Conservation (phyloP, 306 rosid species). For the Lithocarpus polystachyus region DNA sequence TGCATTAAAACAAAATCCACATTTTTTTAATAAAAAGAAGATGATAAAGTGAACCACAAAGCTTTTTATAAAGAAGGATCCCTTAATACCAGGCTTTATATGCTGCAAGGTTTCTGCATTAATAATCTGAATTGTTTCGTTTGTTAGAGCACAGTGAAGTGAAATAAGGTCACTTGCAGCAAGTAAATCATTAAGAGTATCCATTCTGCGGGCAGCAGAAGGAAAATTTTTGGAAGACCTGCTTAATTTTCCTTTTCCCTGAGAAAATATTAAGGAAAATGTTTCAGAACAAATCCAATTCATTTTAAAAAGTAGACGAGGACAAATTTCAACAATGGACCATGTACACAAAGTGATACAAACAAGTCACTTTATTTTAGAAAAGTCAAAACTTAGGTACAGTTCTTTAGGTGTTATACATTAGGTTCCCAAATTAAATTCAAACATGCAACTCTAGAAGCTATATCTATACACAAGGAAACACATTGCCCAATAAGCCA, state of each 20-base stretch:
- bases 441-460: too few species aligned
- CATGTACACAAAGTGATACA: not conserved
- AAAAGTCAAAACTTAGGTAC: not conserved
- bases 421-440: too few species aligned
- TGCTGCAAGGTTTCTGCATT: conserved; percentile 93
- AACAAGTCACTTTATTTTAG: not conserved
- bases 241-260: conserved; percentile 59
- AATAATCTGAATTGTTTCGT: conserved; percentile 86
- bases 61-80: conserved; percentile 3
- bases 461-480: too few species aligned
- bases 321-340: not conserved
- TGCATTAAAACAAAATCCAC: conserved; percentile 16
- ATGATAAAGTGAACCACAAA: not conserved
- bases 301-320: not conserved
- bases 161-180: conserved; percentile 97
- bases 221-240: conserved; percentile 57
- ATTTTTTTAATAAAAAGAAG: conserved; percentile 3
- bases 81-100: conserved; percentile 73
- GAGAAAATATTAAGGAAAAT: conserved; percentile 21
- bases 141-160: conserved; percentile 87
- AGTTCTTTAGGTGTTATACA: too few species aligned
- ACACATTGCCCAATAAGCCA: too few species aligned
- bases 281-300: not conserved
- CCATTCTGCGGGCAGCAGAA: conserved; percentile 93
- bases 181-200: conserved; percentile 92